Base-by-base conservation (phyloP, 805 yeast species). In the Pichia cephalocereana region DNA sequence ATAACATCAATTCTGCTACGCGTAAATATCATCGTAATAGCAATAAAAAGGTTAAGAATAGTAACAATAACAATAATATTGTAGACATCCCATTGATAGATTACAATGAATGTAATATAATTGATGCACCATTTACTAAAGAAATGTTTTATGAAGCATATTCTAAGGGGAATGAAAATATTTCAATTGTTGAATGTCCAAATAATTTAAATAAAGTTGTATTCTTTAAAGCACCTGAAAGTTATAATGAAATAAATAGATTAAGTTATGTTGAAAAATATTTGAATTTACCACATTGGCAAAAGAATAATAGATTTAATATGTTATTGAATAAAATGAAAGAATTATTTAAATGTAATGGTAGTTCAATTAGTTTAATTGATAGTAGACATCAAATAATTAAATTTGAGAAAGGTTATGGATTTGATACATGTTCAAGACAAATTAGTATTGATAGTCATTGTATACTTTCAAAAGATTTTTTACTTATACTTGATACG, bases 401-500 rank as follows among this genome's bases (percentile, higher is more conserved):
- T 19, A 78, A 79, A 55, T 70, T 66, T 55, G 76, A 76, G 48
- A 65, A 71, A 10, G 69, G 75, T 8, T 64, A 80, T 36, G 72
- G 71, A 6, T 63, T 74, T 47, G 68, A 63, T n/a, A 77, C 71
- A 48, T 71, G 79, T 44, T 79, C 80, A 12, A 68, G 87, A 46
- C 64, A 62, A 19, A 65, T 79, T 2, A 79, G 88, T 8, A 62
- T 85, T 42, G 93, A 85, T 59, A 79, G 79, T 9, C 91, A 85
- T 64, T 70, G 88, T 0, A 70, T 85, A 2, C 63, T 85, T 36
- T 81, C 89, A 0, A 61, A 68, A 8, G 79, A 71, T 2, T 70
- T 72, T 51, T 75, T 85, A 46, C 66, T 79, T 4, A 54, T 85
- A 8, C 59, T 71, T 6, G 86, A 84, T 60, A 80, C 89, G 3